Base-by-base conservation (phyloP, 2,329 filamentous ascomycete genomes). In the Curvularia verruculosa region DNA sequence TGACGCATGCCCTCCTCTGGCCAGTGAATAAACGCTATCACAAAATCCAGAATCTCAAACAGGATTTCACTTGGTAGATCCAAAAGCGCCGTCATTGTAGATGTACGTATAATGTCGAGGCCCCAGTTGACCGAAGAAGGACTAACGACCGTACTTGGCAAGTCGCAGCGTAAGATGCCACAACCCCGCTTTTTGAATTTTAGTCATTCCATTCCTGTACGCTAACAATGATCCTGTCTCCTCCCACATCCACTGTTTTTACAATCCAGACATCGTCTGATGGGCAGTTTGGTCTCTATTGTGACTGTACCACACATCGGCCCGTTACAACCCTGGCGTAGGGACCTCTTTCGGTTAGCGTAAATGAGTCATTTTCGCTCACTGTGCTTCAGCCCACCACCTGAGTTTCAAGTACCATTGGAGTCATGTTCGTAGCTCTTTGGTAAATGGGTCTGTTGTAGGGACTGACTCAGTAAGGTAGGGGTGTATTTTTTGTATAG, bases 311-410 rank as follows among this genome's bases (percentile, higher is more conserved):
- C n/a, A 31, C 26, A 34, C 10, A 21, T 36, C 29, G 15, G 37
- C 9, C 23, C 34, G 8, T 37, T 26, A n/a, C n/a, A 51, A n/a
- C 2, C 51, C 60, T 65, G 62, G 63, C 62, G 65, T 62, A 63
- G 59, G 47, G 39, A 36, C 48, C 40, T 3, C 7, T 34, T 54
- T 21, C 23, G 24, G 52, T 57, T 70, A 68, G 67, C 59, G 64
- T 39, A 28, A 50, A 69, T 71, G 67, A 71, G 52, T 71, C 67
- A 71, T 58, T 63, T 64, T 62, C n/a, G 49, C 55, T 67, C 63
- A 66, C 57, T 37, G n/a, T 26, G 29, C 48, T 29, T 51, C 31
- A 44, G 49, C 52, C 43, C 50, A 7, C 18, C 13, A 24, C 43
- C 34, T 39, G 13, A 61, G 55, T 41, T 49, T 43, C 45, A 48